Conservation (phyloP, 2,329 filamentous ascomycete species). For the Colletotrichum simmondsii region DNA sequence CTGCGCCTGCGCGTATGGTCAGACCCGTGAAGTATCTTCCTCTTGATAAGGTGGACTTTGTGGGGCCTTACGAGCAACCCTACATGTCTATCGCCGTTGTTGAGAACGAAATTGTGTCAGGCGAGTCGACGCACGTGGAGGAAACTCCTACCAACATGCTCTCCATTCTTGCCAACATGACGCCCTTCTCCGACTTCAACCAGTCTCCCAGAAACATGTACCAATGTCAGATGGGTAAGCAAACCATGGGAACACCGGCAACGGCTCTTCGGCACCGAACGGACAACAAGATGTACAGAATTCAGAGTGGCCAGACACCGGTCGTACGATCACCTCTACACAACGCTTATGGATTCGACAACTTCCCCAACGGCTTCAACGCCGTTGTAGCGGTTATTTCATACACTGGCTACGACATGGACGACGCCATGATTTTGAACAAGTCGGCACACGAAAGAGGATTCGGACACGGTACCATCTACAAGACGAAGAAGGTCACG, state of each 20-base stretch:
- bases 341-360: conserved; percentile 96
- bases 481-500: conserved; percentile 94
- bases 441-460: conserved; percentile 96
- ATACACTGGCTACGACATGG: conserved; percentile 99
- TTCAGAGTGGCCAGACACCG: conserved; percentile 96
- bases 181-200: conserved; percentile 98
- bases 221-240: conserved; percentile 99
- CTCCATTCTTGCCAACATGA: conserved; percentile 98
- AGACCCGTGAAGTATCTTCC: conserved; percentile 93
- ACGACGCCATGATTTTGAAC: conserved; percentile 99
- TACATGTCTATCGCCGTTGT: conserved; percentile 98
- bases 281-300: conserved; percentile 95
- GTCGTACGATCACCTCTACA: conserved; percentile 92
- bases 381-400: conserved; percentile 97
- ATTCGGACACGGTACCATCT: conserved; percentile 95
- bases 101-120: conserved; percentile 88
- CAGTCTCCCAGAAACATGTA: conserved; percentile 99
- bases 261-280: conserved; percentile 87
- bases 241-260: conserved; percentile 97
- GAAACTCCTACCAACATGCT: conserved; percentile 95
- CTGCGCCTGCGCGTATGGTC: conserved; percentile 85
- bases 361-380: conserved; percentile 97
- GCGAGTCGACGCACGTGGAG: conserved; percentile 92
- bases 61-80: conserved; percentile 94
- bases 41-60: conserved; percentile 84